Evolutionary conservation across 2,329 filamentous ascomycete species (phyloP).

Genomic region (Aspergillus sergii): DNA sequence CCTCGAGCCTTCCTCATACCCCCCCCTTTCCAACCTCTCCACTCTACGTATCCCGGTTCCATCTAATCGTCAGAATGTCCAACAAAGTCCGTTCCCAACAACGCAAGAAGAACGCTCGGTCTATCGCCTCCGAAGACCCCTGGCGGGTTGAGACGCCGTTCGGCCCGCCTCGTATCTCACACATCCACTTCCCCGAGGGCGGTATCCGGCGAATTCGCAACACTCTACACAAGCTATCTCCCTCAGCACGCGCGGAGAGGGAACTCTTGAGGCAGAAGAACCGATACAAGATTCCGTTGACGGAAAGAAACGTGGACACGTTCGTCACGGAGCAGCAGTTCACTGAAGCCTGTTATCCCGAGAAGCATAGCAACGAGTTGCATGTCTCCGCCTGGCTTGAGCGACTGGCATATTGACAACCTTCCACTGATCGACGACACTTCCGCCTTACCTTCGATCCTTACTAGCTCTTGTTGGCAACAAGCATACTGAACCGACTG

Average conservation of each 20-base stretch:
- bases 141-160: constrained; percentile 38
- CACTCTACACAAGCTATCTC: constrained; percentile 37
- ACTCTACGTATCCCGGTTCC: not conserved
- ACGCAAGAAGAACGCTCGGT: constrained; percentile 27
- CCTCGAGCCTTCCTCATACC: not conserved
- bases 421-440: constrained; percentile 29
- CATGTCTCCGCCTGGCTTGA: constrained; percentile 75
- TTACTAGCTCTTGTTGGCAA: not conserved
- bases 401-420: constrained; percentile 65
- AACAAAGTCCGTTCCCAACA: constrained; percentile 24
- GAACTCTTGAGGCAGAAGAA: constrained; percentile 40
- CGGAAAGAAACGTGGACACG: constrained; percentile 39
- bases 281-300: constrained; percentile 37
- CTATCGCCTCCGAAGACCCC: constrained; percentile 29
- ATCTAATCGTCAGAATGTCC: constrained; percentile 14
- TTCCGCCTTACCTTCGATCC: constrained; percentile 5
- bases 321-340: constrained; percentile 38
- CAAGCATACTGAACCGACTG: constrained; percentile 11
- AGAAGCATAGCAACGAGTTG: constrained; percentile 64
- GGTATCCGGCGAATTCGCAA: constrained; percentile 40
- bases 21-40: not conserved
- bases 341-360: constrained; percentile 58
- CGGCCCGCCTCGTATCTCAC: constrained; percentile 32
- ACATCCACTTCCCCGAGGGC: constrained; percentile 30
- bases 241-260: constrained; percentile 36